These are phyloP conservation scores for Candida nanaspora DNA, from an alignment of 805 yeast genomes.

Conservation along the genomic window DNA sequence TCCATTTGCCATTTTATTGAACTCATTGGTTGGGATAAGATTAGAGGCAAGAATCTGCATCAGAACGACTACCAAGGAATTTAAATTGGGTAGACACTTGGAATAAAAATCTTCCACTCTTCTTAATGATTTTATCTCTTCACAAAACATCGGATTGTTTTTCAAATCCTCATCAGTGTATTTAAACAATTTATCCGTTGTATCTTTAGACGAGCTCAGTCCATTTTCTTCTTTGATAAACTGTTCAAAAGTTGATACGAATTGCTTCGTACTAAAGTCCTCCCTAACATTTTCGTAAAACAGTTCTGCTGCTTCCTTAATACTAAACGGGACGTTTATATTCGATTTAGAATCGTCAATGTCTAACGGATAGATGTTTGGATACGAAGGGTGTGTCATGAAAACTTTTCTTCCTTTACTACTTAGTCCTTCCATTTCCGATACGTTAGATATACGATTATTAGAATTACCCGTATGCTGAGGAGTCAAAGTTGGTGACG, in stretches of 20 bases:
- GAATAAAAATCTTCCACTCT: conserved; percentile 58
- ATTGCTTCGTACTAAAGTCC: conserved; percentile 59
- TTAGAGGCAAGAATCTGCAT: conserved; percentile 57
- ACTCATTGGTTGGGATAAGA: conserved; percentile 16
- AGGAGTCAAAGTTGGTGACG: conserved; percentile 69
- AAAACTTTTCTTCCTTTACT: conserved; percentile 24
- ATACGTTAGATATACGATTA: conserved; percentile 14
- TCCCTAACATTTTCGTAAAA: conserved; percentile 56
- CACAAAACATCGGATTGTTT: conserved; percentile 28
- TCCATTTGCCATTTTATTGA: conserved; percentile 12
- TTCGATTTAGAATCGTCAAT: conserved; percentile 14
- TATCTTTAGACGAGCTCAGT: conserved; percentile 4
- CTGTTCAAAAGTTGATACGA: conserved; percentile 63
- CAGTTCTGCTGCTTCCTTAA: conserved; percentile 71
- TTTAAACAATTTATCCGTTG: conserved; percentile 4
- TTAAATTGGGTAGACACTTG: conserved; percentile 44
- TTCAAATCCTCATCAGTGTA: conserved; percentile 20
- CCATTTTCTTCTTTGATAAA: conserved; percentile 75
- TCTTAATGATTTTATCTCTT: conserved; percentile 34
- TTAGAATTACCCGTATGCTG: conserved; percentile 24
- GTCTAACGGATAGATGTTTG: conserved; percentile 26
- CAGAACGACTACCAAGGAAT: conserved; percentile 57
- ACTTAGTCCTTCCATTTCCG: conserved; percentile 22
- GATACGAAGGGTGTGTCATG: conserved; percentile 25
- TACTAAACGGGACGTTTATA: conserved; percentile 58